These are phyloP conservation scores for Populus hybrid DNA, from an alignment of 441 rosid genomes.

Conservation along the genomic window DNA sequence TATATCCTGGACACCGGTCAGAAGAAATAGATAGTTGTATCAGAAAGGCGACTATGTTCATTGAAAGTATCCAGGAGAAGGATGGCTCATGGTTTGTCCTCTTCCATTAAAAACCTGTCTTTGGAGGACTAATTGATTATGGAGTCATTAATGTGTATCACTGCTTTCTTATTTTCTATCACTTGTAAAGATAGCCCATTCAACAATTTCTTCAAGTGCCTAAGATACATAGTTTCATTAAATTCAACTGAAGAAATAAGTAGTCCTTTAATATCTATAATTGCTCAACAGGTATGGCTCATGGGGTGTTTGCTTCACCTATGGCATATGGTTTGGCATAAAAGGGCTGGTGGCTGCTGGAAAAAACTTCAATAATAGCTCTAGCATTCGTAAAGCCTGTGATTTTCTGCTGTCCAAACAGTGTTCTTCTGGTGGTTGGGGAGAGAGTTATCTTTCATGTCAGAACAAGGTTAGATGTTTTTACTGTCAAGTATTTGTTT, in stretches of 20 bases:
- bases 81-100: slow-evolving; percentile 65
- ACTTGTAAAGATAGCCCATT: not conserved
- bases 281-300: slow-evolving; percentile 75
- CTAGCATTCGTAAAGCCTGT: slow-evolving; percentile 72
- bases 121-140: not conserved
- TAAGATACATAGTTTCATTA: not conserved
- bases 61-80: slow-evolving; percentile 42
- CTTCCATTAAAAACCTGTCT: not conserved
- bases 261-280: slow-evolving; percentile 6
- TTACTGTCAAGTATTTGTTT: not conserved
- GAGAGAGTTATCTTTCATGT: slow-evolving; percentile 93
- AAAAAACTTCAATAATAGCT: slow-evolving; percentile 49
- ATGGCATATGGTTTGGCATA: slow-evolving; percentile 86
- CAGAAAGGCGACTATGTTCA: slow-evolving; percentile 39
- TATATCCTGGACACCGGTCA: slow-evolving; percentile 60
- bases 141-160: not conserved
- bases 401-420: slow-evolving; percentile 81
- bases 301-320: slow-evolving; percentile 95
- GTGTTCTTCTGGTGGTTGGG: slow-evolving; percentile 87
- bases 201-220: not conserved
- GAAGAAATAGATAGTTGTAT: slow-evolving; percentile 48
- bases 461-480: slow-evolving; percentile 58
- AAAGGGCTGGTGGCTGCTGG: slow-evolving; percentile 80
- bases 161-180: not conserved
- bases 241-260: not conserved